Evolutionary conservation across 2,329 filamentous ascomycete species (phyloP).

Genomic region (Hortaea sp.): DNA sequence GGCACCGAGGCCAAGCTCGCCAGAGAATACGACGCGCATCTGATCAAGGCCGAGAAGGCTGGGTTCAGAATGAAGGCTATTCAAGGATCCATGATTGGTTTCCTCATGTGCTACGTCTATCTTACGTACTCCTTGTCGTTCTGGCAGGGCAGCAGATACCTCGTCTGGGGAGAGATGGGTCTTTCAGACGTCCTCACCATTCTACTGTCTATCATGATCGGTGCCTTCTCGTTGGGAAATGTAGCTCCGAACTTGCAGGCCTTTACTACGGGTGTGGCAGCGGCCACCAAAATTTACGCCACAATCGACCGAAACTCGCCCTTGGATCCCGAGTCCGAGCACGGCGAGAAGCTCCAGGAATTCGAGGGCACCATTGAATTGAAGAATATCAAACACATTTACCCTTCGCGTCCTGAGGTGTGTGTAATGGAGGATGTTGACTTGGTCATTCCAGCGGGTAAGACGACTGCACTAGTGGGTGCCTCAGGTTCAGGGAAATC

Average conservation of each 20-base stretch:
- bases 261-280: slow-evolving; percentile 72
- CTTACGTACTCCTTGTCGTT: slow-evolving; percentile 81
- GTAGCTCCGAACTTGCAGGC: slow-evolving; percentile 78
- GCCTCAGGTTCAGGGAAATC: slow-evolving; percentile 92
- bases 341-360: slow-evolving; percentile 62
- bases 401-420: slow-evolving; percentile 85
- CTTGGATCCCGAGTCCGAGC: slow-evolving; percentile 62
- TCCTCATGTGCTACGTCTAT: slow-evolving; percentile 76
- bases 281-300: slow-evolving; percentile 82
- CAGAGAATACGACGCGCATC: slow-evolving; percentile 68
- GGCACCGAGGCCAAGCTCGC: slow-evolving; percentile 90
- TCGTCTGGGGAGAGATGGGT: slow-evolving; percentile 55
- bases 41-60: slow-evolving; percentile 61
- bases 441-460: slow-evolving; percentile 73
- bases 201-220: slow-evolving; percentile 83
- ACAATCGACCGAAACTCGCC: slow-evolving; percentile 86
- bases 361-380: slow-evolving; percentile 73
- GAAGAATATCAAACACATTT: slow-evolving; percentile 78
- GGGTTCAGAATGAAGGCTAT: slow-evolving; percentile 66
- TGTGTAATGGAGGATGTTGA: slow-evolving; percentile 77
- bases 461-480: slow-evolving; percentile 86
- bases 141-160: slow-evolving; percentile 73
- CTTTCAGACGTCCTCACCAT: slow-evolving; percentile 72
- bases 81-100: slow-evolving; percentile 68
- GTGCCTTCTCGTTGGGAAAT: slow-evolving; percentile 82